Conservation (phyloP, 805 yeast genomes). For the Millerago galiae region DNA sequence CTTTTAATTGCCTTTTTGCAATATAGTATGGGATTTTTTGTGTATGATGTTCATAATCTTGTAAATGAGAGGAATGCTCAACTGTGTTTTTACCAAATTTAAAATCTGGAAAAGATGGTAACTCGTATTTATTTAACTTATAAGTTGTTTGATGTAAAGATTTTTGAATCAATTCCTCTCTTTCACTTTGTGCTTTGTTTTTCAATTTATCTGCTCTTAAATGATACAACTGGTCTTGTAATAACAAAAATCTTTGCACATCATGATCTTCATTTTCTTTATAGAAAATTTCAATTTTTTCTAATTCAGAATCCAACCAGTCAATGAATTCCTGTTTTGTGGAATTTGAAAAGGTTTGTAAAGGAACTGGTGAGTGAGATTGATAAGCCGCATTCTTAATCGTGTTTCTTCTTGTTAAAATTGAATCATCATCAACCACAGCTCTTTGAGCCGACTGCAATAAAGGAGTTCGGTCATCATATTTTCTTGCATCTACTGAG, state of each 20-base stretch:
- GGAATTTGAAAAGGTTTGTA: conserved; percentile 24
- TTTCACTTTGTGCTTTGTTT: conserved; percentile 13
- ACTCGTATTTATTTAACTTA: conserved; percentile 29
- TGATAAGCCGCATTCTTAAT: neutral
- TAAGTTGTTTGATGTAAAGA: conserved; percentile 18
- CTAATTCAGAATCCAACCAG: conserved; percentile 63
- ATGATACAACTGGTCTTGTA: conserved; percentile 66
- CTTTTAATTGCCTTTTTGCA: conserved; percentile 63
- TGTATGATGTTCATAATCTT: conserved; percentile 42
- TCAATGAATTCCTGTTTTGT: conserved; percentile 43
- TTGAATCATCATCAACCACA: neutral
- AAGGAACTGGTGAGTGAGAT: conserved; percentile 9
- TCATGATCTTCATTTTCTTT: conserved; percentile 53
- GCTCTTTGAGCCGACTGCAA: conserved; percentile 8
- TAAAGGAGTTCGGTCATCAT: conserved; percentile 21
- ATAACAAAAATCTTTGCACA: conserved; percentile 47
- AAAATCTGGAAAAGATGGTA: conserved; percentile 36
- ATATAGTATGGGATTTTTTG: conserved; percentile 49
- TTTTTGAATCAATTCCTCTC: conserved; percentile 11
- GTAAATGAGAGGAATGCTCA: conserved; percentile 2
- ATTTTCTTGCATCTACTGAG: neutral
- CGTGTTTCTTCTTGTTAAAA: conserved; percentile 3
- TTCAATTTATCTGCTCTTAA: conserved; percentile 44
- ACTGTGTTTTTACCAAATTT: conserved; percentile 22
- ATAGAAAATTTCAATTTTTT: conserved; percentile 57